Base-by-base conservation (phyloP, 2,329 filamentous ascomycete species). In the Colletotrichum orchidophilum region DNA sequence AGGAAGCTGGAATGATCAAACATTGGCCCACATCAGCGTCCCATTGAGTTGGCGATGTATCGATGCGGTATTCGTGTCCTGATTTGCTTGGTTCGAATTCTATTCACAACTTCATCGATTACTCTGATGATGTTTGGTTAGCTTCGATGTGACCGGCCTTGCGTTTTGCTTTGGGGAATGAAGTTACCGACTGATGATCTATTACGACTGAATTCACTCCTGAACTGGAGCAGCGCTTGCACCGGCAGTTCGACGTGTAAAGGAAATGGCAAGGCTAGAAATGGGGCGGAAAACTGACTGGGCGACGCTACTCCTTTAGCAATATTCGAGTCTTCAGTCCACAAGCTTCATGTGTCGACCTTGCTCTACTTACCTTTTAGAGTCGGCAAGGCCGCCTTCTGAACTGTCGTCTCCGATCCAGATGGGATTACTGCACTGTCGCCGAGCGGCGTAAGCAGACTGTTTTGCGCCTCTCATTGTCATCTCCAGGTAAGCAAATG, bases 341-440 rank as follows among this genome's bases (percentile, higher is more conserved):
- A 12, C 8, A 7, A 29, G 11, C 18, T 24, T 27, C 24, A 27
- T 11, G 33, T 5, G 13, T 18, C 13, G 8, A 5, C 15, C 24
- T 7, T 27, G 9, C 35, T n/a, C 18, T 49, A 72, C 70, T 63
- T 53, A 78, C 77, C 75, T 75, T 76, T 83, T 76, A 88, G 73
- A 3, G 81, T 85, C 18, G 85, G 86, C 75, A 88, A 73, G 2
- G 81, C 86, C n/a, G 83, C 84, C 74, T 85, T 86, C 75, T 85
- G 81, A 61, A 88, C 87, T 83, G 88, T 84, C 1, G 79, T 78
- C 5, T 84, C 84, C 46, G 85, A 85, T 0, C 87, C 85, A 74
- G 85, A 88, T 46, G 88, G 74, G 35, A 88, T 83, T 4, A 82
- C 82, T 1, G 83, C 83, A 27, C 76, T 83, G 3, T 78, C 78